These are phyloP conservation scores for Didymella exigua DNA, from an alignment of 2,329 filamentous ascomycete species.

Conservation along the genomic window DNA sequence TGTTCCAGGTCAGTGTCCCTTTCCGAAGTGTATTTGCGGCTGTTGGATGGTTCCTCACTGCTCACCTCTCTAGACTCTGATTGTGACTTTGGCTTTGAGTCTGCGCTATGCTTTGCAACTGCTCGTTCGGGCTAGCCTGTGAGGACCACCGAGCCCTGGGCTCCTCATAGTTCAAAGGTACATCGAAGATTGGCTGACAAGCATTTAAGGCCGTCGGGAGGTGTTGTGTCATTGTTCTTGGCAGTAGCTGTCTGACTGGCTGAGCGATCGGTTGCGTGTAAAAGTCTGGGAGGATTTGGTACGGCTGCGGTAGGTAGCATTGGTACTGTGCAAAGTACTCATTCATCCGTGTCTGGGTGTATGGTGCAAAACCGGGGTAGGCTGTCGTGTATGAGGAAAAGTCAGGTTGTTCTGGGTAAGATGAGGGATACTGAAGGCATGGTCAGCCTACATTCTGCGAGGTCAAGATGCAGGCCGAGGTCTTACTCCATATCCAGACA, in stretches of 20 bases:
- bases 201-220: not conserved
- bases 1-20: not conserved
- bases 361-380: slow-evolving; percentile 14
- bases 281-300: slow-evolving; percentile 28
- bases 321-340: slow-evolving; percentile 40
- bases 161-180: not conserved
- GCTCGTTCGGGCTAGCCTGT: not conserved
- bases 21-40: not conserved
- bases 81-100: not conserved
- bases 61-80: not conserved
- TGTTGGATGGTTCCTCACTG: not conserved
- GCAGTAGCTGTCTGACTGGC: not conserved
- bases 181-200: not conserved
- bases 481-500: not conserved
- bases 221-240: not conserved
- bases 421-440: not conserved
- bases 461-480: not conserved
- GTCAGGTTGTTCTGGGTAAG: not conserved
- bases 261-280: not conserved
- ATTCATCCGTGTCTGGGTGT: slow-evolving; percentile 41
- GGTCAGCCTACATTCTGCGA: not conserved
- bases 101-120: not conserved
- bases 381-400: not conserved
- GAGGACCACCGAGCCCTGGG: not conserved
- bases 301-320: slow-evolving; percentile 38